A percentile compares a stretch with the other conserved stretches of the same genome.
These are phyloP conservation scores for Stenocarpella maydis DNA, from an alignment of 2,329 filamentous ascomycete species.

Conservation along the genomic window DNA sequence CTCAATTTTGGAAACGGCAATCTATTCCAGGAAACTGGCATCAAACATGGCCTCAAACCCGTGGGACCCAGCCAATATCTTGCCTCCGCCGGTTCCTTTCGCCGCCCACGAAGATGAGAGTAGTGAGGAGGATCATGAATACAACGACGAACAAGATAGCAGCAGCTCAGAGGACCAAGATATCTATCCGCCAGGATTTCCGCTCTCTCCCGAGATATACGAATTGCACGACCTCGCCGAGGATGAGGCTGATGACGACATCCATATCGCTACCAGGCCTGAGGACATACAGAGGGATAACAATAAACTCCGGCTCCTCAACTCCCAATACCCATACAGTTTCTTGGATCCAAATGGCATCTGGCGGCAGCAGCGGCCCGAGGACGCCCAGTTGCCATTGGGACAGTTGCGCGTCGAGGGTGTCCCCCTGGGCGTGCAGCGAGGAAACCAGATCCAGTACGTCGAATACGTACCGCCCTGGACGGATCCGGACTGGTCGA, in stretches of 20 bases:
- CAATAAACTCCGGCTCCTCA: not conserved
- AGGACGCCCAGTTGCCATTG: not conserved
- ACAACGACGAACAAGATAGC: too few relatives aligned
- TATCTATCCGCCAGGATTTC: not conserved
- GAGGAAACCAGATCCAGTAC: constrained; percentile 13
- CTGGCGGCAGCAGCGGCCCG: not conserved
- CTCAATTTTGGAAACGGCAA: not conserved
- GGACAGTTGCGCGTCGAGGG: constrained; percentile 4
- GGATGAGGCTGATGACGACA: not conserved
- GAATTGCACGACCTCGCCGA: not conserved
- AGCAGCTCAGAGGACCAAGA: not conserved
- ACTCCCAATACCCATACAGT: not conserved
- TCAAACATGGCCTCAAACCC: too few relatives aligned
- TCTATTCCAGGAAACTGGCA: not conserved
- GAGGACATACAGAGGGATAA: not conserved
- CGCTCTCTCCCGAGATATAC: not conserved
- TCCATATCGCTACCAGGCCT: not conserved
- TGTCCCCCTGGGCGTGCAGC: too few relatives aligned
- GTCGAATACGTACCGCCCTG: constrained; percentile 33
- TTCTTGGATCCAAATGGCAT: not conserved
- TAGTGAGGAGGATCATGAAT: too few relatives aligned
- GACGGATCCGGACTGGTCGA: constrained; percentile 32
- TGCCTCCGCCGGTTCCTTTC: too few relatives aligned
- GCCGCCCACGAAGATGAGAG: not conserved
- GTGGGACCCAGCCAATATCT: too few relatives aligned